These are phyloP conservation scores for Pezicula neosporulosa DNA, from an alignment of 2,329 filamentous ascomycete genomes.

Conservation along the genomic window DNA sequence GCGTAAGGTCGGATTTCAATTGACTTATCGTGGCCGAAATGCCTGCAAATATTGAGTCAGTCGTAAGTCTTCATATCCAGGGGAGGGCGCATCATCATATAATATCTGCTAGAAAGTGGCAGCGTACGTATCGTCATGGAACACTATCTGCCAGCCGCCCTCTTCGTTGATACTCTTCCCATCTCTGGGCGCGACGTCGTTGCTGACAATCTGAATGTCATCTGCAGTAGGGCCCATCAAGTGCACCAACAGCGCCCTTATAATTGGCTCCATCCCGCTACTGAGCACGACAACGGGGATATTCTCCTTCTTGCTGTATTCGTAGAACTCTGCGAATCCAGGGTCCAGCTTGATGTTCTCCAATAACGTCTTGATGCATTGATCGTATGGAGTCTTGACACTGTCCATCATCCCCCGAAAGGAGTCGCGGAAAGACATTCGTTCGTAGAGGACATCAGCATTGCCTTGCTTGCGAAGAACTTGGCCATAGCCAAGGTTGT, in stretches of 20 bases:
- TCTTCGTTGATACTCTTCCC: conserved; percentile 75
- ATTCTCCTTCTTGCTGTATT: conserved; percentile 77
- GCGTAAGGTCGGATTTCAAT: conserved; percentile 87
- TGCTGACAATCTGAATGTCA: conserved; percentile 87
- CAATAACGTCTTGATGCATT: conserved; percentile 76
- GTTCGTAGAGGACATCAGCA: conserved; percentile 69
- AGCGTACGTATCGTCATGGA: conserved; percentile 75
- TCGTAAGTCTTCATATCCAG: neutral
- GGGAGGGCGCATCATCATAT: neutral
- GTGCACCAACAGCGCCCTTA: conserved; percentile 75
- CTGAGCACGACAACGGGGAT: conserved; percentile 90
- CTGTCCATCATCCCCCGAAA: conserved; percentile 93
- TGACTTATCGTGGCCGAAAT: conserved; percentile 96
- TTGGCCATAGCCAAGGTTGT: conserved; percentile 82
- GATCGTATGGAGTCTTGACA: conserved; percentile 72
- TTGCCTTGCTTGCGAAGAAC: conserved; percentile 71
- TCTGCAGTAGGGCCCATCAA: conserved; percentile 72
- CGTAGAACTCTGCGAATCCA: conserved; percentile 81
- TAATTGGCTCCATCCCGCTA: conserved; percentile 90
- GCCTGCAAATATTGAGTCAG: conserved; percentile 9
- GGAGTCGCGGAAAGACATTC: conserved; percentile 74
- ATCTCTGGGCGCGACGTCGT: conserved; percentile 64
- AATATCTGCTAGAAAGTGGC: neutral
- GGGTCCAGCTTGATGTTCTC: conserved; percentile 87
- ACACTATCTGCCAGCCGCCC: conserved; percentile 83